phyloP scores from a whole-genome alignment of 352 stramenopile genomes.

The Phytopythium litorale region DNA sequence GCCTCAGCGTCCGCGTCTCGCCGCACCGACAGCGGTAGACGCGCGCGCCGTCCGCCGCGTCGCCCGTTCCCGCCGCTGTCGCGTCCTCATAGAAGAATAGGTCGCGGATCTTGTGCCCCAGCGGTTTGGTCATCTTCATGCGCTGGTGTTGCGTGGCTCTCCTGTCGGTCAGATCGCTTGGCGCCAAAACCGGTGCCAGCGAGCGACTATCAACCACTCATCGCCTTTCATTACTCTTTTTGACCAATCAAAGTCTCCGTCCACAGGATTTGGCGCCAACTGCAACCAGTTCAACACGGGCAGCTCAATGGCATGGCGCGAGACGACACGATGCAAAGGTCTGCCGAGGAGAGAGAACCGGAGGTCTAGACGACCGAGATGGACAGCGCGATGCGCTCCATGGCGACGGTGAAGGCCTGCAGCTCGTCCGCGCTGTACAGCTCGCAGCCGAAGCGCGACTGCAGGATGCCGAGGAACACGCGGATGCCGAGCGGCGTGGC shows the following conservation, averaged over 20 bases:
- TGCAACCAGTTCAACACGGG: background rate
- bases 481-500: constrained; percentile 77
- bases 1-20: constrained; percentile 46
- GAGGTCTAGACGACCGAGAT: constrained; percentile 28
- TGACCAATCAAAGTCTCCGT: background rate
- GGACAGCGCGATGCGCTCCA: constrained; percentile 62
- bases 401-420: constrained; percentile 72
- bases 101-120: constrained; percentile 40
- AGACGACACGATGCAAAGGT: background rate
- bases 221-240: background rate
- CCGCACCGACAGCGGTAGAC: constrained; percentile 62
- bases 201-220: background rate
- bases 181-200: background rate
- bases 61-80: background rate
- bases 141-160: background rate
- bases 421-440: constrained; percentile 67
- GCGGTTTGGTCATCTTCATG: constrained; percentile 16
- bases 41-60: constrained; percentile 2
- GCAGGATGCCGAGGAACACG: constrained; percentile 69
- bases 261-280: background rate
- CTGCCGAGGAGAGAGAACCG: too few relatives aligned
- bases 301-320: background rate
- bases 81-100: constrained; percentile 43
- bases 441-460: constrained; percentile 60
- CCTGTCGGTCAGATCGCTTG: background rate